phyloP scores from a whole-genome alignment of 495 filamentous ascomycete genomes.

The Penicillium roqueforti region DNA sequence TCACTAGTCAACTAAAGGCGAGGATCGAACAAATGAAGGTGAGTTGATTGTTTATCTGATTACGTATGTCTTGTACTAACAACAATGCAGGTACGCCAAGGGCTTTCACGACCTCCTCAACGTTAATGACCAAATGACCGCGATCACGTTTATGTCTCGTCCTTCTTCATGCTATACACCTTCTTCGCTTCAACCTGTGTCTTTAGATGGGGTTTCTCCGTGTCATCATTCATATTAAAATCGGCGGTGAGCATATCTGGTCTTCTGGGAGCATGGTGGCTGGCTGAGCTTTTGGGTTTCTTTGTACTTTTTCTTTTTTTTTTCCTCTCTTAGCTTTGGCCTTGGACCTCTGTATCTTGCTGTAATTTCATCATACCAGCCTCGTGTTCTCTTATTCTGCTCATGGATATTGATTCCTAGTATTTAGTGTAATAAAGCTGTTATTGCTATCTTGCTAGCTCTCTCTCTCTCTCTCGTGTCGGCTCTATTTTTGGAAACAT shows the following conservation, averaged over 20 bases:
- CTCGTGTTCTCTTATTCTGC: not conserved
- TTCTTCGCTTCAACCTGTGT: slow-evolving; percentile 16
- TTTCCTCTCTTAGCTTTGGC: slow-evolving; percentile 2
- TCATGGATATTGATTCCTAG: not conserved
- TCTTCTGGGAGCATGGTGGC: slow-evolving; percentile 20
- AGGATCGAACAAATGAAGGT: slow-evolving; percentile 90
- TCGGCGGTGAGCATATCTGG: slow-evolving; percentile 15
- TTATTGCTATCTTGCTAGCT: not conserved
- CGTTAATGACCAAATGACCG: slow-evolving; percentile 37
- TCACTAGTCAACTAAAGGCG: slow-evolving; percentile 93
- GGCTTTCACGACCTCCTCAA: slow-evolving; percentile 40
- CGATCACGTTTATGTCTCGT: slow-evolving; percentile 20
- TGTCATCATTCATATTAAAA: slow-evolving; percentile 10
- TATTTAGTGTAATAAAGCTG: not conserved
- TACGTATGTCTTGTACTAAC: not conserved
- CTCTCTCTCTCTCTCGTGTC: not conserved
- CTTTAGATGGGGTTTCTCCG: slow-evolving; percentile 17
- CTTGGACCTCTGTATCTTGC: slow-evolving; percentile 13
- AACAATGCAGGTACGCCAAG: slow-evolving; percentile 38
- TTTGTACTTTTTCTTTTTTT: slow-evolving; percentile 14
- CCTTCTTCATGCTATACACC: slow-evolving; percentile 11
- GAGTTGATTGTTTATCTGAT: slow-evolving; percentile 21
- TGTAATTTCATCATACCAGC: slow-evolving; percentile 23
- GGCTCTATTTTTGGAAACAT: not conserved
- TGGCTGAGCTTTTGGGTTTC: slow-evolving; percentile 14